Conservation (phyloP, 2,329 filamentous ascomycete genomes). For the Davidsoniella eucalypti region DNA sequence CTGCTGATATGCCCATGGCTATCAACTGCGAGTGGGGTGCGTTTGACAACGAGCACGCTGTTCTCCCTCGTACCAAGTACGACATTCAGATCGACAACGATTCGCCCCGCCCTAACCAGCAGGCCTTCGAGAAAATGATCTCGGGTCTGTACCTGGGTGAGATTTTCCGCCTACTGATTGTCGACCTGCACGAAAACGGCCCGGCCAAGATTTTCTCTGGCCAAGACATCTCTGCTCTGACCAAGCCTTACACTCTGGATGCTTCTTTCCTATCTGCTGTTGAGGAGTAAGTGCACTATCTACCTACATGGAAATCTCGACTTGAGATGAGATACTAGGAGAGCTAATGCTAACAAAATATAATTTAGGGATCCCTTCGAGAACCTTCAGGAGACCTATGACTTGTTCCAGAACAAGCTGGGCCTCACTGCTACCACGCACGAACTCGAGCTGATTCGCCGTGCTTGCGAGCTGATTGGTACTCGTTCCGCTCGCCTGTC, state of each 20-base stretch:
- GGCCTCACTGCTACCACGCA: constrained; percentile 52
- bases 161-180: constrained; percentile 74
- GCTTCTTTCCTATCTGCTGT: constrained; percentile 85
- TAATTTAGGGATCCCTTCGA: constrained; percentile 72
- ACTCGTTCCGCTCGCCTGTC: constrained; percentile 87
- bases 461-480: constrained; percentile 83
- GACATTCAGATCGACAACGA: constrained; percentile 79
- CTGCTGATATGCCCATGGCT: constrained; percentile 69
- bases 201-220: constrained; percentile 61
- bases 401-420: constrained; percentile 65
- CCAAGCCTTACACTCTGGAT: constrained; percentile 79
- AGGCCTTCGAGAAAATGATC: constrained; percentile 97
- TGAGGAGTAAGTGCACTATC: constrained; percentile 48
- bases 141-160: constrained; percentile 88
- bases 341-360: not conserved
- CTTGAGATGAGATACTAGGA: not conserved
- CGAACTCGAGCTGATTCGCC: constrained; percentile 79
- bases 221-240: constrained; percentile 65
- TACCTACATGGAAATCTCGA: not conserved
- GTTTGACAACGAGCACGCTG: constrained; percentile 84
- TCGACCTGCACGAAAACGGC: constrained; percentile 70
- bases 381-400: constrained; percentile 77
- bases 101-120: constrained; percentile 82
- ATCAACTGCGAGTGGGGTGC: constrained; percentile 98
- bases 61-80: constrained; percentile 72